phyloP scores from a whole-genome alignment of 2,329 filamentous ascomycete species.

The Paecilomyces fulvus region DNA sequence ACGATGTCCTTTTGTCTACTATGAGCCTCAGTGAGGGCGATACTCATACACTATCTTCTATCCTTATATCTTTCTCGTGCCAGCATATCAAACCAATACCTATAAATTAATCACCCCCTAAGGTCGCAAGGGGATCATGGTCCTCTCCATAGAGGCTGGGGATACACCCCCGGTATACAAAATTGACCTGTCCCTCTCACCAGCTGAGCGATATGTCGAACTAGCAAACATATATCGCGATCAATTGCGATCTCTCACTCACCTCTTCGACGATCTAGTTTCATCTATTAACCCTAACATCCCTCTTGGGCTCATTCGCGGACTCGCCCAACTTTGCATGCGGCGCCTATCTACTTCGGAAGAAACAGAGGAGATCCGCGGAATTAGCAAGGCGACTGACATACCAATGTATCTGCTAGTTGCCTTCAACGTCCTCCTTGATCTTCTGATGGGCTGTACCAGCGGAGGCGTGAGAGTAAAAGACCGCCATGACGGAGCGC shows the following conservation, averaged over 20 bases:
- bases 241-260: constrained; percentile 35
- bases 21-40: too few species aligned
- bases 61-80: neutral
- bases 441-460: constrained; percentile 58
- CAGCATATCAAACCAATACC: neutral
- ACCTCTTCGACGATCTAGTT: constrained; percentile 46
- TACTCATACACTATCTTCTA: neutral
- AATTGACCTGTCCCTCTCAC: constrained; percentile 49
- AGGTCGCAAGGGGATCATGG: neutral
- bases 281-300: constrained; percentile 14
- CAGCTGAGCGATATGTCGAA: constrained; percentile 43
- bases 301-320: constrained; percentile 13
- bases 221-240: constrained; percentile 40
- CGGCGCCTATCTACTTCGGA: constrained; percentile 45
- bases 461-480: constrained; percentile 40
- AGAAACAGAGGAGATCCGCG: constrained; percentile 53
- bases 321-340: constrained; percentile 40
- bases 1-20: neutral
- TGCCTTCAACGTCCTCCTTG: constrained; percentile 54
- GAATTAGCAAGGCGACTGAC: constrained; percentile 44
- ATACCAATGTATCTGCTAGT: constrained; percentile 54
- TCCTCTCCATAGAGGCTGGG: neutral
- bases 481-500: constrained; percentile 2
- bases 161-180: constrained; percentile 30
- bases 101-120: neutral